Evolutionary conservation across 1,284 basidiomycete species (phyloP).

Genomic region (Cryptococcus deneoformans): DNA sequence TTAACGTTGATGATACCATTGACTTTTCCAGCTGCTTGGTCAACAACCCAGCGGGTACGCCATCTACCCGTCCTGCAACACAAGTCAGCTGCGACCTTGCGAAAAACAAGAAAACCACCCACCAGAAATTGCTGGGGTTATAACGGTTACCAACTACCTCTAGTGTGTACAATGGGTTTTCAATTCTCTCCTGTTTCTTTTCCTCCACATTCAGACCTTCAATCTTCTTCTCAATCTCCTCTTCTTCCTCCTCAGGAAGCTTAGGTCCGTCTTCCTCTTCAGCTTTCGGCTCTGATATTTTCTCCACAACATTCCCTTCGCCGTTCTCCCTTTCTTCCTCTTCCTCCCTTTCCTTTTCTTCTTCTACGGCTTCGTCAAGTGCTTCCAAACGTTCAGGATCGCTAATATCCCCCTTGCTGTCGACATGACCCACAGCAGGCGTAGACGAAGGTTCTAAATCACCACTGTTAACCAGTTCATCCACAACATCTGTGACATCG

Average conservation of each 20-base stretch:
- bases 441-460: slow-evolving; percentile 30
- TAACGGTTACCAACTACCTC: slow-evolving; percentile 91
- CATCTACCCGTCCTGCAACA: slow-evolving; percentile 79
- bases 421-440: slow-evolving; percentile 13
- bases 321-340: slow-evolving; percentile 5
- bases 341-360: slow-evolving; percentile 24
- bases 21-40: slow-evolving; percentile 42
- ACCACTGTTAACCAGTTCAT: slow-evolving; percentile 27
- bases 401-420: slow-evolving; percentile 28
- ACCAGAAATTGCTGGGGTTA: slow-evolving; percentile 89
- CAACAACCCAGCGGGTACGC: slow-evolving; percentile 59
- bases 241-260: slow-evolving; percentile 7
- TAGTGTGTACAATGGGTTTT: slow-evolving; percentile 59
- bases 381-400: slow-evolving; percentile 29
- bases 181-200: slow-evolving; percentile 26
- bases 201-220: slow-evolving; percentile 8
- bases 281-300: slow-evolving; percentile 14
- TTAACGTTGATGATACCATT: slow-evolving; percentile 67
- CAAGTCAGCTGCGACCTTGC: background rate
- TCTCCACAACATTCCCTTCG: slow-evolving; percentile 4
- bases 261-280: slow-evolving; percentile 7
- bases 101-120: slow-evolving; percentile 22
- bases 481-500: slow-evolving; percentile 26
- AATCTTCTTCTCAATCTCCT: slow-evolving; percentile 1
- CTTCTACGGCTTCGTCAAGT: slow-evolving; percentile 29